Percentiles rank a stretch among this genome's conserved stretches.
These are phyloP conservation scores for Colletotrichum sp. DNA, from an alignment of 2,329 filamentous ascomycete species.

Conservation along the genomic window DNA sequence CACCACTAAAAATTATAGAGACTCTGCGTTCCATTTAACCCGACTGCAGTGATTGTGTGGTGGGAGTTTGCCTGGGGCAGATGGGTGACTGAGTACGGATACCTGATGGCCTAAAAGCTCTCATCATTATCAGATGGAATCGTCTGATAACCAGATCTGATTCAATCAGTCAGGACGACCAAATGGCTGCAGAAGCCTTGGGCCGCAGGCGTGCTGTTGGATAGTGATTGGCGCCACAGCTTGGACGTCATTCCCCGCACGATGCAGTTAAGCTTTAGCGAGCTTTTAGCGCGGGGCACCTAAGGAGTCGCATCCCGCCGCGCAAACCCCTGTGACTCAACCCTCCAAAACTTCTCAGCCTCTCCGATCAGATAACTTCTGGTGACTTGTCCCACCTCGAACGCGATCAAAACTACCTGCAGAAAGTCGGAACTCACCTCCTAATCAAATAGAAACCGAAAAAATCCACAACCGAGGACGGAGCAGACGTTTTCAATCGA, in stretches of 20 bases:
- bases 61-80: background rate
- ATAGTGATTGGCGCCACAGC: conserved; percentile 3
- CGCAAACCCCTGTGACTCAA: conserved; percentile 23
- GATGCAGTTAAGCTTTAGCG: conserved; percentile 22
- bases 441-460: background rate
- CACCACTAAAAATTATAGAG: background rate
- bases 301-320: conserved; percentile 18
- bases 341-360: conserved; percentile 21
- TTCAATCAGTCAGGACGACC: background rate
- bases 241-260: conserved; percentile 19
- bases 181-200: background rate
- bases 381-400: background rate
- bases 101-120: background rate
- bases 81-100: background rate
- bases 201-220: background rate
- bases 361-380: background rate
- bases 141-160: background rate
- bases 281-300: conserved; percentile 23
- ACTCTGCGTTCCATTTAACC: background rate
- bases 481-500: background rate
- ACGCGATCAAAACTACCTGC: background rate
- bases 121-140: background rate
- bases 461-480: background rate
- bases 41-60: background rate
- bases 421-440: background rate